Conservation (phyloP, 2,329 filamentous ascomycete genomes). For the Aspergillus amoenus region DNA sequence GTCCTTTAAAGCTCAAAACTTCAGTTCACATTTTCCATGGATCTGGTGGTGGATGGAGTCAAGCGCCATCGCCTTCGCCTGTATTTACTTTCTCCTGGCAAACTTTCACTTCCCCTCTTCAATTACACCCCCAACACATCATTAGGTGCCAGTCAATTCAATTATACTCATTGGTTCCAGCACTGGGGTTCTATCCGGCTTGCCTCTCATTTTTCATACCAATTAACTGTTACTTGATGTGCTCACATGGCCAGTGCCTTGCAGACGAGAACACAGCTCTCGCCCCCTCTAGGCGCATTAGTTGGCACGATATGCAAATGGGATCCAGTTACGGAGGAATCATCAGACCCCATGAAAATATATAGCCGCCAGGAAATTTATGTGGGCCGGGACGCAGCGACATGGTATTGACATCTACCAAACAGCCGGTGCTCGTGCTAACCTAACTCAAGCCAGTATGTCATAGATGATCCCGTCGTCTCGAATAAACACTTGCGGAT, state of each 20-base stretch:
- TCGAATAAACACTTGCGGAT: conserved; percentile 46
- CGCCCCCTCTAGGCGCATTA: background rate
- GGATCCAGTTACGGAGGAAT: conserved; percentile 18
- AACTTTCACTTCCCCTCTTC: background rate
- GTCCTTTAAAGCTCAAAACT: background rate
- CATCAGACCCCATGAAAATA: conserved; percentile 21
- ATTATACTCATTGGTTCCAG: background rate
- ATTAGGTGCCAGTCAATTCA: background rate
- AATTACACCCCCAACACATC: background rate
- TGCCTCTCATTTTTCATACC: background rate
- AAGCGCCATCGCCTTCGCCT: too few relatives aligned
- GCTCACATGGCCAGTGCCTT: background rate
- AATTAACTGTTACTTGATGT: background rate
- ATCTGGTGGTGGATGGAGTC: too few relatives aligned
- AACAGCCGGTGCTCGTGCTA: conserved; percentile 6
- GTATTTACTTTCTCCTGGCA: background rate
- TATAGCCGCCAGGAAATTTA: conserved; percentile 34
- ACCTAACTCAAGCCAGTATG: conserved; percentile 29
- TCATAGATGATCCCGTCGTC: conserved; percentile 34
- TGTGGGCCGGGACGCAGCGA: conserved; percentile 34
- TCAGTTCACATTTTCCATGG: background rate
- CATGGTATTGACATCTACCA: conserved; percentile 23
- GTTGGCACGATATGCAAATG: conserved; percentile 27
- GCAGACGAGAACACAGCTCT: background rate
- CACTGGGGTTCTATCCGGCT: background rate